Percentiles rank a stretch among this genome's conserved stretches.
These are phyloP conservation scores for Cercospora sojina DNA, from an alignment of 2,329 filamentous ascomycete species.

Conservation along the genomic window DNA sequence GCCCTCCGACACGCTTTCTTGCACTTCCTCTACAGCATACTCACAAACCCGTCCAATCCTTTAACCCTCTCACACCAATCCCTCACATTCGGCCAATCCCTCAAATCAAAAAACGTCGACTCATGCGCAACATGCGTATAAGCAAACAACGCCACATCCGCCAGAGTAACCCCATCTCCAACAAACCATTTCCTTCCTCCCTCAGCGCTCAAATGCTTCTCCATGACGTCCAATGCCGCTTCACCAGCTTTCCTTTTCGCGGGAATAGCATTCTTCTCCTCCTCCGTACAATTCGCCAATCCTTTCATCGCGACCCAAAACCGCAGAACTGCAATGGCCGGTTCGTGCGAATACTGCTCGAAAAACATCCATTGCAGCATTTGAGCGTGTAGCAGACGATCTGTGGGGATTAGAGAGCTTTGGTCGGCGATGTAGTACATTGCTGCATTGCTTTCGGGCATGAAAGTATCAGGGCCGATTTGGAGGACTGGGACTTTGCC, in stretches of 20 bases:
- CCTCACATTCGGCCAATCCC: neutral
- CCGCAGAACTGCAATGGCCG: constrained; percentile 9
- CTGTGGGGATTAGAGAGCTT: constrained; percentile 15
- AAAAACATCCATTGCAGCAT: constrained; percentile 26
- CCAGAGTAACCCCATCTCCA: neutral
- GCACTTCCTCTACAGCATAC: neutral
- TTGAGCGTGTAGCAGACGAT: constrained; percentile 16
- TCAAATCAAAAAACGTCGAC: neutral
- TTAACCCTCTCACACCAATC: neutral
- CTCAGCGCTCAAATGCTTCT: neutral
- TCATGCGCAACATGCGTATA: neutral
- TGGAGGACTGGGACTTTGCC: constrained; percentile 22
- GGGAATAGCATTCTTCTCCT: neutral
- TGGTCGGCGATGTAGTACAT: constrained; percentile 20
- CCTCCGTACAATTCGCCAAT: neutral
- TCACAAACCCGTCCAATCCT: neutral
- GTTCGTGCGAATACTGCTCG: constrained; percentile 22
- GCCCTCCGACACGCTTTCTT: neutral
- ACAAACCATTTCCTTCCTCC: neutral
- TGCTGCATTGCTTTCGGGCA: constrained; percentile 24
- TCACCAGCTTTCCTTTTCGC: neutral
- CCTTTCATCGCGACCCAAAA: constrained; percentile 1
- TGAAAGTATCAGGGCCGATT: constrained; percentile 15
- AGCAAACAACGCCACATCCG: neutral
- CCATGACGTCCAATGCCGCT: neutral